A percentile compares a stretch with the other conserved stretches of the same genome.
Conservation (phyloP, 805 yeast species). For the Wickerhamomyces subpelliculosus region DNA sequence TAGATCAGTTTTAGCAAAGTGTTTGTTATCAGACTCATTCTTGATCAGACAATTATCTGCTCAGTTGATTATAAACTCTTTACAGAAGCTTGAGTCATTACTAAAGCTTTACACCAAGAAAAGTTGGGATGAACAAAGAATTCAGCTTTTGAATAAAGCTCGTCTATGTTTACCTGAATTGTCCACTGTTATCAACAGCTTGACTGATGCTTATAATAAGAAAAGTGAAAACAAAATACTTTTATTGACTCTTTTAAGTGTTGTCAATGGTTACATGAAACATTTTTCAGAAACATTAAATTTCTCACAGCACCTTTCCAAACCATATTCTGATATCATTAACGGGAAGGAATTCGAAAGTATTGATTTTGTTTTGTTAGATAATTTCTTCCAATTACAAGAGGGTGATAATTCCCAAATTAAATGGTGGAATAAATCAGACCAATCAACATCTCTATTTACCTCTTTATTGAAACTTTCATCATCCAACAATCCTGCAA, state of each 20-base stretch:
- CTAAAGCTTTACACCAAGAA: slow-evolving; percentile 28
- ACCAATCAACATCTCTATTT: slow-evolving; percentile 51
- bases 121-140: slow-evolving; percentile 33
- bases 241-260: slow-evolving; percentile 39
- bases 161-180: slow-evolving; percentile 44
- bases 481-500: slow-evolving; percentile 23
- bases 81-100: slow-evolving; percentile 46
- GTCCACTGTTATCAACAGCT: slow-evolving; percentile 33
- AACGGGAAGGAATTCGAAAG: slow-evolving; percentile 32
- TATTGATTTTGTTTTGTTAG: slow-evolving; percentile 51
- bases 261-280: slow-evolving; percentile 33
- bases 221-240: slow-evolving; percentile 36
- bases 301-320: slow-evolving; percentile 24
- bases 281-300: slow-evolving; percentile 29
- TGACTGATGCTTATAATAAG: slow-evolving; percentile 33
- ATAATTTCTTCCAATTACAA: slow-evolving; percentile 55
- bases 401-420: slow-evolving; percentile 43
- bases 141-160: slow-evolving; percentile 24
- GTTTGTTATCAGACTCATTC: slow-evolving; percentile 42
- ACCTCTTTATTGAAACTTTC: slow-evolving; percentile 56
- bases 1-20: slow-evolving; percentile 47
- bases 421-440: slow-evolving; percentile 73
- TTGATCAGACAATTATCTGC: slow-evolving; percentile 58
- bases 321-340: slow-evolving; percentile 30
- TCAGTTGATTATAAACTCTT: slow-evolving; percentile 47